Percentiles rank a stretch among this genome's conserved stretches.
phyloP scores from a whole-genome alignment of 1,139 yeast genomes.

The Pichia sp. region DNA sequence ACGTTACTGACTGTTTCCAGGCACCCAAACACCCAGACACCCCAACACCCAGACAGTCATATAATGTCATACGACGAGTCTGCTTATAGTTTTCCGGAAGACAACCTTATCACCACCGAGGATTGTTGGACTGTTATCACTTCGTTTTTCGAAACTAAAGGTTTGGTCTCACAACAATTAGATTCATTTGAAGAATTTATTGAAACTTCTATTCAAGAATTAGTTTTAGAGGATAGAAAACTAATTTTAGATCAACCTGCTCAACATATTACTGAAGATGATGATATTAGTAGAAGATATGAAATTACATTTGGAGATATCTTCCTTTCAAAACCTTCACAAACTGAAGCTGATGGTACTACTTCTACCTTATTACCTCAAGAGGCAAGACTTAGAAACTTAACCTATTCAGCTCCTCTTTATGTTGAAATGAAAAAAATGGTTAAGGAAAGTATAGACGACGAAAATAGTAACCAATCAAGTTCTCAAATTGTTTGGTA shows the following conservation, averaged over 20 bases:
- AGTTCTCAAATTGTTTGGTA: conserved; percentile 31
- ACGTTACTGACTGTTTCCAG: background rate
- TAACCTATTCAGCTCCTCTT: conserved; percentile 92
- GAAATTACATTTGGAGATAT: conserved; percentile 96
- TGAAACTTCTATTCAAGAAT: conserved; percentile 91
- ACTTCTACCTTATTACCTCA: conserved; percentile 98
- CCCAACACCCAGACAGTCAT: background rate
- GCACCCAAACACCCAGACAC: background rate
- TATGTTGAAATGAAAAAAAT: conserved; percentile 94
- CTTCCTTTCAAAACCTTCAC: conserved; percentile 92
- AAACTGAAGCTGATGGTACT: conserved; percentile 99
- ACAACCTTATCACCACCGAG: conserved; percentile 67
- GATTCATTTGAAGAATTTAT: conserved; percentile 98
- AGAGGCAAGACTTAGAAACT: conserved; percentile 91
- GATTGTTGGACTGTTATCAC: conserved; percentile 99
- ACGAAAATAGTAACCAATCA: conserved; percentile 31
- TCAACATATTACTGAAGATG: conserved; percentile 88
- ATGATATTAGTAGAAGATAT: conserved; percentile 82
- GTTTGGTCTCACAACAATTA: conserved; percentile 93
- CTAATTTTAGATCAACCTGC: conserved; percentile 96
- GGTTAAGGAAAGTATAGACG: conserved; percentile 77
- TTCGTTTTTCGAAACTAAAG: conserved; percentile 91
- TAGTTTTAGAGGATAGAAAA: conserved; percentile 93
- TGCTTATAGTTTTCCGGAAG: conserved; percentile 9
- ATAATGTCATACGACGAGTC: conserved; percentile 9